Conservation (phyloP, 106 monocot species). For the Dactylorhiza incarnata region DNA sequence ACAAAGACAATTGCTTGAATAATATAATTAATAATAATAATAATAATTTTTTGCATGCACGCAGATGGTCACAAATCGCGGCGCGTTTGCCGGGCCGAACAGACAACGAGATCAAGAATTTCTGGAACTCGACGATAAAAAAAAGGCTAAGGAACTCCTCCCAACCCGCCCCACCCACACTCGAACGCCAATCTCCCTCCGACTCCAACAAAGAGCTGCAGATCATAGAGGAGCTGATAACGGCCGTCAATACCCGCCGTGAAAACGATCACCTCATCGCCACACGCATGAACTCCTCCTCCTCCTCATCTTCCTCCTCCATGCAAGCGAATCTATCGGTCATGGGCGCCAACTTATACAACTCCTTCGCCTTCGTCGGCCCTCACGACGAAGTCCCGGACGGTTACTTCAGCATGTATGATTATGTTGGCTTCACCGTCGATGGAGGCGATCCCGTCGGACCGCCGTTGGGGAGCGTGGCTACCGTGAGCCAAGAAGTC, state of each 20-base stretch:
- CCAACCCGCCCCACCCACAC: background rate
- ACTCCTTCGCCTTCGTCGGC: constrained; percentile 17
- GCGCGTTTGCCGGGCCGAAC: constrained; percentile 74
- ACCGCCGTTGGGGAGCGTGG: constrained; percentile 30
- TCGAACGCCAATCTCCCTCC: background rate
- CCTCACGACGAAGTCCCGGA: background rate
- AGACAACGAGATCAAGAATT: constrained; percentile 94
- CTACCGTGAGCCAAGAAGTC: constrained; percentile 24
- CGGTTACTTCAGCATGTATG: constrained; percentile 13
- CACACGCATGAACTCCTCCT: constrained; percentile 21
- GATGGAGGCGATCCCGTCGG: constrained; percentile 11
- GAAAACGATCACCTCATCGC: constrained; percentile 9
- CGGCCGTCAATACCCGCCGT: background rate
- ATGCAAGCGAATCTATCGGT: constrained; percentile 7
- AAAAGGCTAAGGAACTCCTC: constrained; percentile 61
- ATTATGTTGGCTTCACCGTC: background rate
- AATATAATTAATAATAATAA: no score
- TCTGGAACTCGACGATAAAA: constrained; percentile 95
- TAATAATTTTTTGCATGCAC: background rate
- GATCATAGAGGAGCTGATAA: background rate
- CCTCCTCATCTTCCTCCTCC: constrained; percentile 24
- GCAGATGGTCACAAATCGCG: constrained; percentile 89
- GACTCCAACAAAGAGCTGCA: constrained; percentile 12
- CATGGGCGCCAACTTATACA: constrained; percentile 14
- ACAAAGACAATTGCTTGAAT: no score